Evolutionary conservation across 306 rosid genomes (phyloP).

Genomic region (Crotalaria pallida): DNA sequence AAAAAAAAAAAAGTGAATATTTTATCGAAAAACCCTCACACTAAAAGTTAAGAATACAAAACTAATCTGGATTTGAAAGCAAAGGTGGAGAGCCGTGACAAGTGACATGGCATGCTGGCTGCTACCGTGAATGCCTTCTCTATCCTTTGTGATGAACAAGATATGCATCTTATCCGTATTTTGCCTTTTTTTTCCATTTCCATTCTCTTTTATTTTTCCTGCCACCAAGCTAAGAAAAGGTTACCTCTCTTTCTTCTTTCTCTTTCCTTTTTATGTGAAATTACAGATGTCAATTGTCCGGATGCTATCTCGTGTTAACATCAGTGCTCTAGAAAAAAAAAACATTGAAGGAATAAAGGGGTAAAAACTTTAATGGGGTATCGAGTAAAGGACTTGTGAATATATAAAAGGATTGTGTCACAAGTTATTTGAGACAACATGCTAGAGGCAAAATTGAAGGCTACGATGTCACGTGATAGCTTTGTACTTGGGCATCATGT

Average conservation of each 20-base stretch:
- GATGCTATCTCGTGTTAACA: not conserved
- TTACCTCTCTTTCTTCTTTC: not conserved
- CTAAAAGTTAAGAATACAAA: not conserved
- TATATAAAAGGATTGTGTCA: not conserved
- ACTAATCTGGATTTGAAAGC: slow-evolving; percentile 1
- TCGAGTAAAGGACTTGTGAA: not conserved
- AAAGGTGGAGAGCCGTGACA: slow-evolving; percentile 19
- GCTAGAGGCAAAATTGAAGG: slow-evolving; percentile 10
- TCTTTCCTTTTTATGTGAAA: not conserved
- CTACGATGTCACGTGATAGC: slow-evolving; percentile 1
- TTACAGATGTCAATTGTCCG: slow-evolving; percentile 8
- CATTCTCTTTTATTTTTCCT: slow-evolving; percentile 1
- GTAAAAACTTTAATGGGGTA: not conserved
- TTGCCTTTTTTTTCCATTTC: not conserved
- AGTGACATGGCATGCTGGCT: not conserved
- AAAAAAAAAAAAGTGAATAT: not conserved
- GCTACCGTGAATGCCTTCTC: not conserved
- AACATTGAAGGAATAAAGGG: not conserved
- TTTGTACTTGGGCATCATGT: not conserved
- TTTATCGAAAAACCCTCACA: not conserved
- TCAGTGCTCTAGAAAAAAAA: not conserved
- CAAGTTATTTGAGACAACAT: slow-evolving; percentile 4
- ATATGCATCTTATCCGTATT: slow-evolving; percentile 34
- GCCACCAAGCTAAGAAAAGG: slow-evolving; percentile 6
- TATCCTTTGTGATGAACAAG: slow-evolving; percentile 13